phyloP scores from a whole-genome alignment of 2,329 filamentous ascomycete genomes.

The Ceratocystis huliohia region DNA sequence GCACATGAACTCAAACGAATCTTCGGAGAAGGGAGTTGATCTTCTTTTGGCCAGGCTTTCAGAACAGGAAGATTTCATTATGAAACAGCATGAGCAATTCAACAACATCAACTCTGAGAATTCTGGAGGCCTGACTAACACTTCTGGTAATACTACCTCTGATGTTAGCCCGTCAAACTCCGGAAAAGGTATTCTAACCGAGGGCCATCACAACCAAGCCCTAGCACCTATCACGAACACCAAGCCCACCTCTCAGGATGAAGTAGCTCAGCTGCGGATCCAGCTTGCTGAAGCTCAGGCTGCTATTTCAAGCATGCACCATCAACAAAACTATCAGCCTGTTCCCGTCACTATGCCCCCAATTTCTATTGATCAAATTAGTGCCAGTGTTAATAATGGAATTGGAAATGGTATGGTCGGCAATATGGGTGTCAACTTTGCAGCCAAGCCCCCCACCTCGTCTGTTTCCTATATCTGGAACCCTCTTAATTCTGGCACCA shows the following conservation, averaged over 20 bases:
- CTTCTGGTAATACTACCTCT: not conserved
- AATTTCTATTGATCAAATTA: not conserved
- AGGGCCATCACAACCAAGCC: not conserved
- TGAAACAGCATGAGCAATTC: constrained; percentile 45
- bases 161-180: not conserved
- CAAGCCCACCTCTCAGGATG: constrained; percentile 34
- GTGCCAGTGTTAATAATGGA: not conserved
- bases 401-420: not conserved
- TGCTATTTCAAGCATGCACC: constrained; percentile 10
- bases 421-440: not conserved
- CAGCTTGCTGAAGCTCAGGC: constrained; percentile 59
- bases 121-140: not conserved
- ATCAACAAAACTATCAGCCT: constrained; percentile 23
- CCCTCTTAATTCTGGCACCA: not conserved
- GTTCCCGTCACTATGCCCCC: not conserved
- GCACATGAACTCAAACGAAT: constrained; percentile 1
- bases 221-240: constrained; percentile 4
- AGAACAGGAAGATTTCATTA: constrained; percentile 47
- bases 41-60: constrained; percentile 53
- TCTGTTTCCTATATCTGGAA: constrained; percentile 6
- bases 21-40: constrained; percentile 13
- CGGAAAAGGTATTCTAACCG: not conserved
- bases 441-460: not conserved
- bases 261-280: constrained; percentile 52
- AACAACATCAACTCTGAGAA: constrained; percentile 31